Base-by-base conservation (phyloP, 140 eudicot genomes). In the Oenanthe javanica region DNA sequence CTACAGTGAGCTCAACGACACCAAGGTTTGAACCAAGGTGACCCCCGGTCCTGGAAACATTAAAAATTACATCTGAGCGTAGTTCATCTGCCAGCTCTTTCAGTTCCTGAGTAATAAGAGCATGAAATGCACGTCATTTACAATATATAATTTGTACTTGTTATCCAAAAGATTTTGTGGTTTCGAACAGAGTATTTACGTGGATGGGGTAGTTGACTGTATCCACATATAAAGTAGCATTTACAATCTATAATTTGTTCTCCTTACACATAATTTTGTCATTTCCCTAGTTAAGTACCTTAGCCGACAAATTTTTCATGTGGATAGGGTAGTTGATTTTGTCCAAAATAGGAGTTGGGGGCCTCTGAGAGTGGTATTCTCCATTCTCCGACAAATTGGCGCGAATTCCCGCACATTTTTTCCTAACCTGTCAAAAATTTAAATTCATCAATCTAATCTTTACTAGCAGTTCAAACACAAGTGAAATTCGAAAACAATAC, bases 21-120 rank as follows among this genome's bases (percentile, higher is more conserved):
- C 97, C 98, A 18, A 94, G 96, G 78, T 95, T 92, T 12, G 98
- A 94, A 79, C 98, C 98, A 81, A 94, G 96, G 79, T 94, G 98
- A 9, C 98, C 98, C 45, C 98, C 98, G 27, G 98, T 94, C 72
- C 85, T 88, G 5, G 97, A 94, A 43, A 94, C 98, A 74, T 89
- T 92, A 63, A 94, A 94, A 72, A 94, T 92, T 16, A 92, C 96
- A 82, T 94, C 98, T 7, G 98, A 89, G 1, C 98, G 84, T 14
- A 94, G 82, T 81, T 94, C 98, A 71, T 90, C 97, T 0, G 96
- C 91, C 43, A 94, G 84, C 81, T 92, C 96, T 81, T 92, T 90
- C 85, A 94, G 72, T 88, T 92, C 98, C 98, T 94, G 81, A 43
- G 12, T 36, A 71, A 71, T 5, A 70, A 55, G 64, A 55, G 64